phyloP scores from a whole-genome alignment of 768 basidiomycete species.

The Termitomyces sp. region DNA sequence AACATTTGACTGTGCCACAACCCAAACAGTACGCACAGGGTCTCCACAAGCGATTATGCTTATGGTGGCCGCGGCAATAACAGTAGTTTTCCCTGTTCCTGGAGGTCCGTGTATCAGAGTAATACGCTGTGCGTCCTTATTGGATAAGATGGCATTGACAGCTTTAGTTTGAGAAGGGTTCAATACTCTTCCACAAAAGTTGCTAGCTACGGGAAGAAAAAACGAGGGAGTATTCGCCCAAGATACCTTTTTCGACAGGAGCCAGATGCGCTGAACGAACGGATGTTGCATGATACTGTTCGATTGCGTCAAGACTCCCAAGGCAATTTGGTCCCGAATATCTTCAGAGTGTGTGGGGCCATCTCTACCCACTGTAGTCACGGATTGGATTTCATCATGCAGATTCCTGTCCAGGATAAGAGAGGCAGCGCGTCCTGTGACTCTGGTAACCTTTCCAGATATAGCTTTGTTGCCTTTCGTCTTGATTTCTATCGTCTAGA shows the following conservation, averaged over 20 bases:
- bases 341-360: slow-evolving; percentile 43
- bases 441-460: slow-evolving; percentile 20
- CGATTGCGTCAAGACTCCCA: slow-evolving; percentile 21
- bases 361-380: slow-evolving; percentile 45
- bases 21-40: slow-evolving; percentile 42
- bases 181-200: slow-evolving; percentile 18
- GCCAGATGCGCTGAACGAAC: slow-evolving; percentile 32
- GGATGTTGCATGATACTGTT: slow-evolving; percentile 24
- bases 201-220: slow-evolving; percentile 8
- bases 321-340: slow-evolving; percentile 20
- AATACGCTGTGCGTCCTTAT: slow-evolving; percentile 21
- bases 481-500: slow-evolving; percentile 19
- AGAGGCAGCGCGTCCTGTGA: slow-evolving; percentile 34
- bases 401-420: slow-evolving; percentile 23
- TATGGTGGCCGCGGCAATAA: slow-evolving; percentile 46
- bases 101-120: slow-evolving; percentile 48
- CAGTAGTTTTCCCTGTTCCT: slow-evolving; percentile 62
- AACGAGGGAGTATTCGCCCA: slow-evolving; percentile 9
- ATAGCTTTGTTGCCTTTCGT: slow-evolving; percentile 4
- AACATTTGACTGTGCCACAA: slow-evolving; percentile 71
- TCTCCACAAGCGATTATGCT: slow-evolving; percentile 25
- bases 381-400: slow-evolving; percentile 21
- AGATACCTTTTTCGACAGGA: slow-evolving; percentile 14
- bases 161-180: slow-evolving; percentile 33
- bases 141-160: slow-evolving; percentile 29